A percentile compares a stretch with the other conserved stretches of the same genome.
These are phyloP conservation scores for Candida stauntonica DNA, from an alignment of 805 yeast species.

Conservation along the genomic window DNA sequence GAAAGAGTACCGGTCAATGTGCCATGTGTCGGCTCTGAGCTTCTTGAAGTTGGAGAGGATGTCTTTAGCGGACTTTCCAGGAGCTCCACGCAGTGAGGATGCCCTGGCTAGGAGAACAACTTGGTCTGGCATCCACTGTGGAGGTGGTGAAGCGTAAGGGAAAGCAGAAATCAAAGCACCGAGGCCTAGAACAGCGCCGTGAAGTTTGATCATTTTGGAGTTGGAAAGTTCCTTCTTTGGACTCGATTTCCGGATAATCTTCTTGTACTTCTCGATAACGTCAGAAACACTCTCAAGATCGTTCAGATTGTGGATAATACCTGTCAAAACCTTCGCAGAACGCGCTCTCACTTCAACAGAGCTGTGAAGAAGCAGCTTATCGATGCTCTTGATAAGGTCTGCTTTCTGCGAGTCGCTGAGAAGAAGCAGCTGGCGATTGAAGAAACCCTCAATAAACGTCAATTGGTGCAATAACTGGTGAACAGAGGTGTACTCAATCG, in stretches of 20 bases:
- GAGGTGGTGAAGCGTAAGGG: conserved; percentile 89
- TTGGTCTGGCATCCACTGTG: conserved; percentile 78
- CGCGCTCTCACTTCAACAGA: conserved; percentile 73
- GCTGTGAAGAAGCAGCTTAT: conserved; percentile 50
- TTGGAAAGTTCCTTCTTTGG: conserved; percentile 32
- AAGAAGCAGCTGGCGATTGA: conserved; percentile 59
- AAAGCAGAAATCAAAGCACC: conserved; percentile 88
- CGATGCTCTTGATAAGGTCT: conserved; percentile 47
- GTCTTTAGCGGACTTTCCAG: conserved; percentile 81
- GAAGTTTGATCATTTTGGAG: conserved; percentile 48
- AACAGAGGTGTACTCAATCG: conserved; percentile 37
- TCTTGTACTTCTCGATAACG: conserved; percentile 32
- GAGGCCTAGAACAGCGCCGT: conserved; percentile 84
- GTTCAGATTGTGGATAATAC: conserved; percentile 55
- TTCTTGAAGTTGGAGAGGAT: conserved; percentile 81
- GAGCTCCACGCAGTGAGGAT: conserved; percentile 69
- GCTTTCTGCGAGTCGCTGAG: conserved; percentile 44
- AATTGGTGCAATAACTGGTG: conserved; percentile 65
- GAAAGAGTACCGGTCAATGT: conserved; percentile 73
- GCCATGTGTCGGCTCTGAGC: conserved; percentile 95
- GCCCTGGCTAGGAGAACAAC: conserved; percentile 66
- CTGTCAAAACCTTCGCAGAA: conserved; percentile 72
- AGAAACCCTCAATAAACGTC: conserved; percentile 67
- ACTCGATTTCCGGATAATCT: conserved; percentile 26
- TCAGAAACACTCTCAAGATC: conserved; percentile 39